phyloP scores from a whole-genome alignment of 192 early-diverging fungal genomes.

The Podila verticillata region DNA sequence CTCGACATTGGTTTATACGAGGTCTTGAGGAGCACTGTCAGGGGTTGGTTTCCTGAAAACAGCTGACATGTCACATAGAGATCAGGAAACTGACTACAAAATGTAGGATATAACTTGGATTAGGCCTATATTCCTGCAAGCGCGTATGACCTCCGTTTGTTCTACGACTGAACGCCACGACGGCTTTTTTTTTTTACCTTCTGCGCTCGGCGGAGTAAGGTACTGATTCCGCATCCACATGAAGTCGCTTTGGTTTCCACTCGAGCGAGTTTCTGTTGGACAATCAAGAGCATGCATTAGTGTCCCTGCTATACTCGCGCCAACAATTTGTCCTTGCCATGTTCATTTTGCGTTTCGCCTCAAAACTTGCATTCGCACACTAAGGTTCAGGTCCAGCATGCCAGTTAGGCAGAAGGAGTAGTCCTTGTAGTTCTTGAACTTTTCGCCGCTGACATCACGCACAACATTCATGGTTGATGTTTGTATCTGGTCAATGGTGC shows the following conservation, averaged over 20 bases:
- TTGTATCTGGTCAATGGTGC: neutral
- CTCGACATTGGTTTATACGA: conserved; percentile 69
- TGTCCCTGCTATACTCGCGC: neutral
- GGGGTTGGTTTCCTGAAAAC: conserved; percentile 73
- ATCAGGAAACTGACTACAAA: conserved; percentile 59
- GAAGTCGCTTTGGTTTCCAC: conserved; percentile 39
- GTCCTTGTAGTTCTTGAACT: conserved; percentile 59
- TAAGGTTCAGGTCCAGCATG: conserved; percentile 68
- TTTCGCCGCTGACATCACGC: conserved; percentile 35
- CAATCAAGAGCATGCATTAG: neutral
- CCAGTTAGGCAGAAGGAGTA: conserved; percentile 78
- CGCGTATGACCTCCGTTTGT: neutral
- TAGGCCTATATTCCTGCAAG: too few species aligned
- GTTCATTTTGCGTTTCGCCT: too few species aligned
- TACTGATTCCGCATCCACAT: conserved; percentile 24
- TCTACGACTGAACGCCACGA: neutral
- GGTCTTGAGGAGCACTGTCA: conserved; percentile 73
- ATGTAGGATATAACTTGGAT: too few species aligned
- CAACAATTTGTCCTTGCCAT: neutral
- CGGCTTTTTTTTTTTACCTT: conserved; percentile 25
- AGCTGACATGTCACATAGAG: conserved; percentile 74
- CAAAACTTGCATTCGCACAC: conserved; percentile 69
- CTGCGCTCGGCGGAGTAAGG: conserved; percentile 44
- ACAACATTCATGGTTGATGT: conserved; percentile 17
- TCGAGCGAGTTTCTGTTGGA: conserved; percentile 23